Evolutionary conservation across 2,329 filamentous ascomycete genomes (phyloP).

Genomic region (Apiospora malaysiana): DNA sequence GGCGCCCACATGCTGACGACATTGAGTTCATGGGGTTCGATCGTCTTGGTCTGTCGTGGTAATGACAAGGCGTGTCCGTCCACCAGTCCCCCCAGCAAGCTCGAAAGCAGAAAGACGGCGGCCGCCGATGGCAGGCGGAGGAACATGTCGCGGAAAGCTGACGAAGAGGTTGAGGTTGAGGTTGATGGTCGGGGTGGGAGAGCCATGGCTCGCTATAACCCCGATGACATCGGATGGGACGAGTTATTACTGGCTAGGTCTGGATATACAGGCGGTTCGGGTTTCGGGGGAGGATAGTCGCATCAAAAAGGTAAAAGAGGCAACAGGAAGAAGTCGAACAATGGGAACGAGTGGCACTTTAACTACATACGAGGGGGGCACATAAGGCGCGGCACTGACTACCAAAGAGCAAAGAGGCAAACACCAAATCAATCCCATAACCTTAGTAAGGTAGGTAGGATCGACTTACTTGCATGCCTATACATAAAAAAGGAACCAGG

Average conservation of each 20-base stretch:
- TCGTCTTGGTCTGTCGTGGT: slow-evolving; percentile 44
- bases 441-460: not conserved
- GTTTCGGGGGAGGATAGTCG: not conserved
- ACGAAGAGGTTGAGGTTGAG: not conserved
- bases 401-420: slow-evolving; percentile 11
- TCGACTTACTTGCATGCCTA: not conserved
- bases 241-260: not conserved
- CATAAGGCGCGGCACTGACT: not conserved
- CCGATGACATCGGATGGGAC: slow-evolving; percentile 15
- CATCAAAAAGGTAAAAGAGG: slow-evolving; percentile 4
- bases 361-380: not conserved
- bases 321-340: not conserved
- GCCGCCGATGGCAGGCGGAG: slow-evolving; percentile 44
- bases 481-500: slow-evolving; percentile 8
- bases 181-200: slow-evolving; percentile 22
- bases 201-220: slow-evolving; percentile 35
- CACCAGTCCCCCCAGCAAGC: slow-evolving; percentile 37
- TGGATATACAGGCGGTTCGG: not conserved
- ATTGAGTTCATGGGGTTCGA: slow-evolving; percentile 45
- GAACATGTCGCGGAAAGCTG: slow-evolving; percentile 40
- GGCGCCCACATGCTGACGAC: slow-evolving; percentile 46
- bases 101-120: slow-evolving; percentile 42
- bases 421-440: not conserved
- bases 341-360: slow-evolving; percentile 6
- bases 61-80: slow-evolving; percentile 42